A percentile compares a stretch with the other conserved stretches of the same genome.
Conservation (phyloP, 805 yeast genomes). For the Tetrapisispora pingtungensis region DNA sequence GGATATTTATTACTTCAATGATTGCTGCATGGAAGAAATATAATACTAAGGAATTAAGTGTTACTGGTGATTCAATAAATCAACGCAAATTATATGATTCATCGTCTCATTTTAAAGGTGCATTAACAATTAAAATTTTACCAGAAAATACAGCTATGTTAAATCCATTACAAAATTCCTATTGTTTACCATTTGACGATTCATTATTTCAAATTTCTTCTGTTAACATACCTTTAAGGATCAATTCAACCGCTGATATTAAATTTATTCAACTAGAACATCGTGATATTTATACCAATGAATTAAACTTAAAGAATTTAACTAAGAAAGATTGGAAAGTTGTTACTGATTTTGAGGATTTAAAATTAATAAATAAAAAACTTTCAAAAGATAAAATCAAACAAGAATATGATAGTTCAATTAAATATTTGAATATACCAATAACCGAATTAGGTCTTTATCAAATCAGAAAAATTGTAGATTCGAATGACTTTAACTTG, state of each 20-base stretch:
- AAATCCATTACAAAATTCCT: slow-evolving; percentile 60
- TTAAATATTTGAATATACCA: slow-evolving; percentile 57
- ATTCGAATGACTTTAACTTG: slow-evolving; percentile 50
- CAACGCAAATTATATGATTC: slow-evolving; percentile 18
- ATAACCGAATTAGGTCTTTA: slow-evolving; percentile 68
- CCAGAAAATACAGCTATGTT: slow-evolving; percentile 85
- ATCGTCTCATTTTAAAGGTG: slow-evolving; percentile 64
- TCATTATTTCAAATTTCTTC: slow-evolving; percentile 1
- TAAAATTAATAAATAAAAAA: slow-evolving; percentile 11
- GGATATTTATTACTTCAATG: slow-evolving; percentile 36
- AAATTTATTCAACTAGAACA: slow-evolving; percentile 55
- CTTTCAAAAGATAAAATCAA: slow-evolving; percentile 14
- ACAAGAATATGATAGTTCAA: slow-evolving; percentile 16
- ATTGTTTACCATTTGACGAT: slow-evolving; percentile 44
- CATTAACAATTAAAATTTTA: slow-evolving; percentile 71
- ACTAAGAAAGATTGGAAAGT: slow-evolving; percentile 46
- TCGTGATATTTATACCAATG: slow-evolving; percentile 45
- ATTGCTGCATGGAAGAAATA: slow-evolving; percentile 37
- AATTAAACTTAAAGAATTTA: slow-evolving; percentile 40
- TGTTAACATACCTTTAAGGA: slow-evolving; percentile 49
- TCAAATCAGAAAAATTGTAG: slow-evolving; percentile 55
- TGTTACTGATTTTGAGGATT: slow-evolving; percentile 14
- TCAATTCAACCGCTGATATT: slow-evolving; percentile 71
- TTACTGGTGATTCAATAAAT: slow-evolving; percentile 39
- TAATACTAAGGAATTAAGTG: slow-evolving; percentile 40